Percentiles rank a stretch among this genome's conserved stretches.
Evolutionary conservation across 495 filamentous ascomycete genomes (phyloP).

Genomic region (Glutinoglossum americanum): DNA sequence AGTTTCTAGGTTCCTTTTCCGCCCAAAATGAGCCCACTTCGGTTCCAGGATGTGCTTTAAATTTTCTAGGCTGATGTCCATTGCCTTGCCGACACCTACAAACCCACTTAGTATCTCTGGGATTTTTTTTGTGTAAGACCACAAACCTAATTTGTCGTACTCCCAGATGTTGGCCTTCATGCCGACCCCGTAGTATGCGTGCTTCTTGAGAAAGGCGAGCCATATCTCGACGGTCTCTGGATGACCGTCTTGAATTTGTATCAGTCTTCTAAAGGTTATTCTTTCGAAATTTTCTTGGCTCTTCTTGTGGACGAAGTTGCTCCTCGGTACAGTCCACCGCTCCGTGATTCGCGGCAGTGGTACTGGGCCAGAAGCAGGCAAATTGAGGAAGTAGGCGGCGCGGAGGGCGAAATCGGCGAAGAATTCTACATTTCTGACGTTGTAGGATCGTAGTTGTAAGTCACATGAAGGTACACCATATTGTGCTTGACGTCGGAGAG

Average conservation of each 20-base stretch:
- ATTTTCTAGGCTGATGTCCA: slow-evolving; percentile 37
- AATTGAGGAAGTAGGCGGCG: slow-evolving; percentile 78
- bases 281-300: slow-evolving; percentile 94
- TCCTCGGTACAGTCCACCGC: slow-evolving; percentile 83
- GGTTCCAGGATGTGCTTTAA: slow-evolving; percentile 36
- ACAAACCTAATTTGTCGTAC: slow-evolving; percentile 45
- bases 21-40: slow-evolving; percentile 42
- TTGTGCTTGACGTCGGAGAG: slow-evolving; percentile 49
- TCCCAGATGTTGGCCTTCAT: slow-evolving; percentile 99
- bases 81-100: slow-evolving; percentile 39
- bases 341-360: slow-evolving; percentile 73
- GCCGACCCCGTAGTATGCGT: slow-evolving; percentile 81
- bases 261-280: slow-evolving; percentile 62
- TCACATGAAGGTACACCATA: slow-evolving; percentile 70
- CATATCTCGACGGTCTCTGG: slow-evolving; percentile 73
- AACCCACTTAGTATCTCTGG: neutral
- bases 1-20: slow-evolving; percentile 27
- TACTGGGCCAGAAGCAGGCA: slow-evolving; percentile 70
- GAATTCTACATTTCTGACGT: slow-evolving; percentile 75
- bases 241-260: slow-evolving; percentile 86
- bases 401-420: slow-evolving; percentile 88
- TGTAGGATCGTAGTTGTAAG: slow-evolving; percentile 84
- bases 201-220: slow-evolving; percentile 77
- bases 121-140: neutral
- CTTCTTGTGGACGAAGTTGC: slow-evolving; percentile 89